Evolutionary conservation across 805 yeast genomes (phyloP).

Genomic region (Jamesozyma spencerorum): DNA sequence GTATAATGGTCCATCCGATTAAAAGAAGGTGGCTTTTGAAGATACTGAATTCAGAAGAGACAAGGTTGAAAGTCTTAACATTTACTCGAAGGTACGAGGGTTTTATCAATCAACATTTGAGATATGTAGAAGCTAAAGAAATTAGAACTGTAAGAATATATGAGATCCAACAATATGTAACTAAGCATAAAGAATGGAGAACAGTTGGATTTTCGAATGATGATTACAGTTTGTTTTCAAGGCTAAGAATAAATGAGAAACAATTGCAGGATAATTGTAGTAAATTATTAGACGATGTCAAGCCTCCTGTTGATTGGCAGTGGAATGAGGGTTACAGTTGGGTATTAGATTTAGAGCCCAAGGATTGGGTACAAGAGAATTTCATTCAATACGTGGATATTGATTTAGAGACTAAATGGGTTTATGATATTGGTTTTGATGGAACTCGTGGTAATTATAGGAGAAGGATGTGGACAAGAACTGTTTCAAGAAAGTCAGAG

Average conservation of each 20-base stretch:
- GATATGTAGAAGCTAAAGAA: conserved; percentile 35
- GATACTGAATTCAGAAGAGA: conserved; percentile 51
- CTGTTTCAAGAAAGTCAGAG: conserved; percentile 21
- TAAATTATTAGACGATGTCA: conserved; percentile 30
- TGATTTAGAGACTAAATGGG: conserved; percentile 79
- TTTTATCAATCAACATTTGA: conserved; percentile 33
- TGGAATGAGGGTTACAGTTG: conserved; percentile 43
- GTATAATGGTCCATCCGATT: conserved; percentile 43
- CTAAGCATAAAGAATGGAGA: conserved; percentile 49
- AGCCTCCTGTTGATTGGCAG: conserved; percentile 54
- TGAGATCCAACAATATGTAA: conserved; percentile 52
- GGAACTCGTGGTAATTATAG: conserved; percentile 35
- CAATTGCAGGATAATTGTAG: conserved; percentile 13
- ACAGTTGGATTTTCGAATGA: conserved; percentile 49
- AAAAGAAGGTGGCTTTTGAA: conserved; percentile 40
- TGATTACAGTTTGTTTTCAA: conserved; percentile 43
- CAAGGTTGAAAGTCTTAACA: conserved; percentile 43
- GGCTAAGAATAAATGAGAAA: conserved; percentile 28
- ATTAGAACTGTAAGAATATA: conserved; percentile 50
- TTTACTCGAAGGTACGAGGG: conserved; percentile 43
- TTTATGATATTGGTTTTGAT: conserved; percentile 47
- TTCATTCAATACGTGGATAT: conserved; percentile 47
- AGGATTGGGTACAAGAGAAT: conserved; percentile 50
- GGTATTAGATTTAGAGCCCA: conserved; percentile 58
- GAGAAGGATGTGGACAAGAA: conserved; percentile 60